These are phyloP conservation scores for Hyphodiscus sp. DNA, from an alignment of 2,329 filamentous ascomycete genomes.

Conservation along the genomic window DNA sequence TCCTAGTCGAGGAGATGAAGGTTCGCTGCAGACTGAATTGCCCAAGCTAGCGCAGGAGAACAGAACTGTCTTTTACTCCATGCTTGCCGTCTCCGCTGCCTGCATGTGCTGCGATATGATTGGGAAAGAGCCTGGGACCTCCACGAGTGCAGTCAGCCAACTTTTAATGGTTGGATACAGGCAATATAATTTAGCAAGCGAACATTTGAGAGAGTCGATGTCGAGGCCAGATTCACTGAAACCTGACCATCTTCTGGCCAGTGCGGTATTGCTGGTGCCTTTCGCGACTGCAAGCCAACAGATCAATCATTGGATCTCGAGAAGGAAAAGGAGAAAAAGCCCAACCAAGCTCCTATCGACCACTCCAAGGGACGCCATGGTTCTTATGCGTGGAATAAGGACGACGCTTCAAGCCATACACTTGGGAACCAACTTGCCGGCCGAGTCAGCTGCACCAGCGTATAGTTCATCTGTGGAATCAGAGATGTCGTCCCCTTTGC, in stretches of 20 bases:
- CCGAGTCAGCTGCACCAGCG: not conserved
- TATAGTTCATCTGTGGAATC: not conserved
- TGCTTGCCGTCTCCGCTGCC: conserved; percentile 1
- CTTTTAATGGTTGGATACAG: not conserved
- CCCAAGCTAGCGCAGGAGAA: conserved; percentile 1
- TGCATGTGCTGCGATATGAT: conserved; percentile 2
- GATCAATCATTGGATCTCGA: conserved; percentile 3
- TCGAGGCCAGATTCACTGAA: not conserved
- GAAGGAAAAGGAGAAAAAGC: not conserved
- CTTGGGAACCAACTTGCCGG: not conserved
- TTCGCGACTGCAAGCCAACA: conserved; percentile 1
- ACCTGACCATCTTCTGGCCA: not conserved
- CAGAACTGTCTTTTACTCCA: conserved; percentile 1
- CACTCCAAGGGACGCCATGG: conserved; percentile 1
- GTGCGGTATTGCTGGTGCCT: not conserved
- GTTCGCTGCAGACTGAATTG: not conserved
- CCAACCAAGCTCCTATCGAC: not conserved
- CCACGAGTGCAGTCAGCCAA: conserved; percentile 1
- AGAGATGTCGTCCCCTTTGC: not conserved
- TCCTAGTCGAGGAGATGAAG: not conserved
- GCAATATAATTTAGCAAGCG: conserved; percentile 2
- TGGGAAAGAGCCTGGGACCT: not conserved
- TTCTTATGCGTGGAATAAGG: conserved; percentile 2
- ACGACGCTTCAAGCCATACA: conserved; percentile 1
- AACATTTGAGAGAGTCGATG: conserved; percentile 1